Evolutionary conservation across 192 early-diverging fungal genomes (phyloP).

Genomic region (Globomyces pollinis-pini): DNA sequence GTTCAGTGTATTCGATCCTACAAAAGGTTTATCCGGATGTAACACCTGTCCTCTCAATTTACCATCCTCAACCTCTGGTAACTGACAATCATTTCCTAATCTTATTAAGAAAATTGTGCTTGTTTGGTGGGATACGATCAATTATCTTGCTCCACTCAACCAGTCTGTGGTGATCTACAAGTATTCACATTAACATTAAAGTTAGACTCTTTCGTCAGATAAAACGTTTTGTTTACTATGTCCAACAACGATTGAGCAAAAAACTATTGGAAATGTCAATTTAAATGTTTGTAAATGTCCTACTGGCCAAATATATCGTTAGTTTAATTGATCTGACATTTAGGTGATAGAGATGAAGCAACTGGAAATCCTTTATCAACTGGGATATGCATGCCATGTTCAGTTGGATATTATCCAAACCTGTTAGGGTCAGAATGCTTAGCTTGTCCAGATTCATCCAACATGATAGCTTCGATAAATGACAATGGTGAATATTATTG

Average conservation of each 20-base stretch:
- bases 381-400: slow-evolving; percentile 20
- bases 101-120: background rate
- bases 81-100: no score
- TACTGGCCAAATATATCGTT: slow-evolving; percentile 15
- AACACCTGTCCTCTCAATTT: slow-evolving; percentile 11
- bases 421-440: slow-evolving; percentile 23
- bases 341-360: slow-evolving; percentile 18
- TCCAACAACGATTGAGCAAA: background rate
- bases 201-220: slow-evolving; percentile 9
- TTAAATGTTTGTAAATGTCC: slow-evolving; percentile 7
- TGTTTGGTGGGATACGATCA: background rate
- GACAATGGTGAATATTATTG: slow-evolving; percentile 24
- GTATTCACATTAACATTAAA: no score
- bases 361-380: slow-evolving; percentile 10
- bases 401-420: slow-evolving; percentile 21
- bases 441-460: slow-evolving; percentile 20
- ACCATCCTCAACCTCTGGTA: no score
- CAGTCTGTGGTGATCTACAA: background rate
- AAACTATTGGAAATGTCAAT: background rate
- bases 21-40: background rate
- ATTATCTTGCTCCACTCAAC: background rate
- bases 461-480: slow-evolving; percentile 18
- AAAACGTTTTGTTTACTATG: slow-evolving; percentile 17
- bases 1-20: slow-evolving; percentile 4
- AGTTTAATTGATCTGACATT: background rate